Percentiles rank a stretch among this genome's conserved stretches.
Conservation (phyloP, 129 eudicot species). For the Dittrichia graveolens region DNA sequence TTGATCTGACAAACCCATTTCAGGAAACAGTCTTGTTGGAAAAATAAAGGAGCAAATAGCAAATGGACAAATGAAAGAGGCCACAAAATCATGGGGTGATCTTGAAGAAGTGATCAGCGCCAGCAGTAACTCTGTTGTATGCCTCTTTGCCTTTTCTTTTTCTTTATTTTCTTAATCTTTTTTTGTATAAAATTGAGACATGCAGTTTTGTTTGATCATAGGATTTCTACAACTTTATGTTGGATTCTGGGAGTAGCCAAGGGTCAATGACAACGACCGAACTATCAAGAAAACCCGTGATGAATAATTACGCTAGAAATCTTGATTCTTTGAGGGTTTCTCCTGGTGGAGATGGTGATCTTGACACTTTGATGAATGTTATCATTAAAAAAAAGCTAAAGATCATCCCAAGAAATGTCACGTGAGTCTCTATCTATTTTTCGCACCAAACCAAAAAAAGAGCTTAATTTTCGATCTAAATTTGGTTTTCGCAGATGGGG, state of each 20-base stretch:
- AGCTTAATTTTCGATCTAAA: background rate
- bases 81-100: constrained; percentile 43
- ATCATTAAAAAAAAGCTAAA: constrained; percentile 45
- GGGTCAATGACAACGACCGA: constrained; percentile 23
- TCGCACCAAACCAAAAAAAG: background rate
- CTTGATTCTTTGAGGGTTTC: constrained; percentile 33
- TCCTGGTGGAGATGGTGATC: constrained; percentile 31
- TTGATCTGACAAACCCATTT: constrained; percentile 33
- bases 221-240: constrained; percentile 63
- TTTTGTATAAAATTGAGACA: background rate
- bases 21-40: constrained; percentile 45
- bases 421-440: constrained; percentile 33
- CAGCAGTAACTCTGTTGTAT: constrained; percentile 49
- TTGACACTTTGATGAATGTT: constrained; percentile 47
- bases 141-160: constrained; percentile 16
- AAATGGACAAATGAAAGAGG: constrained; percentile 40
- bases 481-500: constrained; percentile 46
- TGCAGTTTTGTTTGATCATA: constrained; percentile 25
- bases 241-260: constrained; percentile 31
- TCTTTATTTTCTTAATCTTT: background rate
- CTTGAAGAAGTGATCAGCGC: constrained; percentile 40
- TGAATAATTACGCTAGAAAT: constrained; percentile 36
- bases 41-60: constrained; percentile 47
- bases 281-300: constrained; percentile 9
- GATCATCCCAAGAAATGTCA: constrained; percentile 45